phyloP scores from a whole-genome alignment of 148 eudicot species.

The Rhododendron simsii region DNA sequence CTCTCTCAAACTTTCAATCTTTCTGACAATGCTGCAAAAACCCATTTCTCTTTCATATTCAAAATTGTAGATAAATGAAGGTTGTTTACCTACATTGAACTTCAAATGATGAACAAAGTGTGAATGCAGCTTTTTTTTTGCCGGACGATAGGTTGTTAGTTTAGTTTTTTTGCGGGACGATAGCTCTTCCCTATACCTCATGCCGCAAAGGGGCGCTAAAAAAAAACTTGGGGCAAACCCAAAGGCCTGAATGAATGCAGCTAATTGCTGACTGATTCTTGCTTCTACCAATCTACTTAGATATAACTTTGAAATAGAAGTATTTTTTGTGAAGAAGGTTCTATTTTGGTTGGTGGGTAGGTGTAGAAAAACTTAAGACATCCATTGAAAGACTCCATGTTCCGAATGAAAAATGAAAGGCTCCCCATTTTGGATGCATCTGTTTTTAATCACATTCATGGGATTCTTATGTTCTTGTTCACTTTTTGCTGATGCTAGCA shows the following conservation, averaged over 20 bases:
- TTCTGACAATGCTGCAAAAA: background rate
- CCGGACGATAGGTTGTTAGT: background rate
- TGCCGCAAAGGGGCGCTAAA: no score
- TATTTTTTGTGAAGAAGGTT: background rate
- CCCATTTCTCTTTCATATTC: background rate
- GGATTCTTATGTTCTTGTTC: background rate
- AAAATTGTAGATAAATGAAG: background rate
- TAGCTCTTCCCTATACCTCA: no score
- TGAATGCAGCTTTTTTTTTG: background rate
- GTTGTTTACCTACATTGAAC: background rate
- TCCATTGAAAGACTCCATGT: slow-evolving; percentile 1
- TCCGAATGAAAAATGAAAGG: background rate
- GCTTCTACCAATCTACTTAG: slow-evolving; percentile 7
- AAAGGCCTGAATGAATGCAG: background rate
- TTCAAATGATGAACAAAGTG: background rate
- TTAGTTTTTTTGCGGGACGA: no score
- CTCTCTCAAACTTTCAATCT: background rate
- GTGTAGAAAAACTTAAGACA: slow-evolving; percentile 1
- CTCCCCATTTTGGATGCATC: background rate
- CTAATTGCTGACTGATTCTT: background rate
- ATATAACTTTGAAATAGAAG: background rate
- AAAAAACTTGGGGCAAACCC: no score
- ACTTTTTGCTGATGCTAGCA: background rate
- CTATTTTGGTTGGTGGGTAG: slow-evolving; percentile 23
- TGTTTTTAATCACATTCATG: background rate